These are phyloP conservation scores for Lactarius deliciosus DNA, from an alignment of 768 basidiomycete species.

Conservation along the genomic window DNA sequence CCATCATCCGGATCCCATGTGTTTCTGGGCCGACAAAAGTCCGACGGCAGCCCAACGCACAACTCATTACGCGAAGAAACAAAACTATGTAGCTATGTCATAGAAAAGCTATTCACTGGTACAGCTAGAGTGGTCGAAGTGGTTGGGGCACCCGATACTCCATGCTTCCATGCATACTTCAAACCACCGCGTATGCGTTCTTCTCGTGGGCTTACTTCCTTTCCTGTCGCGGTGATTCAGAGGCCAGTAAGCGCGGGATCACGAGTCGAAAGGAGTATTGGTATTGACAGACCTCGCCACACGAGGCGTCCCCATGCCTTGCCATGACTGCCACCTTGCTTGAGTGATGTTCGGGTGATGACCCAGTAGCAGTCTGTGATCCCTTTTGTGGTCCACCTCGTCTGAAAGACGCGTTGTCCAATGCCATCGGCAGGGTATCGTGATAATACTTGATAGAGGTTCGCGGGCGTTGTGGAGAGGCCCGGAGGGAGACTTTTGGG, in stretches of 20 bases:
- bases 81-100: slow-evolving; percentile 6
- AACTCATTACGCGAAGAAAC: background rate
- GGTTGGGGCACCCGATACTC: slow-evolving; percentile 41
- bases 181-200: slow-evolving; percentile 67
- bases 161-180: slow-evolving; percentile 73
- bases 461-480: slow-evolving; percentile 56
- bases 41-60: background rate
- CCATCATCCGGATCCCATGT: background rate
- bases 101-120: slow-evolving; percentile 8
- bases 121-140: background rate
- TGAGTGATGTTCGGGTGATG: slow-evolving; percentile 69
- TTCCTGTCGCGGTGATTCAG: slow-evolving; percentile 50
- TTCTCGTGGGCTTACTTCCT: slow-evolving; percentile 56
- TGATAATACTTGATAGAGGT: slow-evolving; percentile 71
- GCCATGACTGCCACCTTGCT: slow-evolving; percentile 71
- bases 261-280: slow-evolving; percentile 15
- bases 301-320: slow-evolving; percentile 80
- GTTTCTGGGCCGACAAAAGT: slow-evolving; percentile 10
- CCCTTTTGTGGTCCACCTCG: slow-evolving; percentile 68
- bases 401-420: slow-evolving; percentile 68
- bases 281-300: slow-evolving; percentile 64
- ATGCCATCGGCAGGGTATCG: slow-evolving; percentile 65
- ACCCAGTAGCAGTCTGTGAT: slow-evolving; percentile 72
- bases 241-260: background rate
- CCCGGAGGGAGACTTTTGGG: slow-evolving; percentile 59